These are phyloP conservation scores for Peterozyma xylosa DNA, from an alignment of 805 yeast genomes.

Conservation along the genomic window DNA sequence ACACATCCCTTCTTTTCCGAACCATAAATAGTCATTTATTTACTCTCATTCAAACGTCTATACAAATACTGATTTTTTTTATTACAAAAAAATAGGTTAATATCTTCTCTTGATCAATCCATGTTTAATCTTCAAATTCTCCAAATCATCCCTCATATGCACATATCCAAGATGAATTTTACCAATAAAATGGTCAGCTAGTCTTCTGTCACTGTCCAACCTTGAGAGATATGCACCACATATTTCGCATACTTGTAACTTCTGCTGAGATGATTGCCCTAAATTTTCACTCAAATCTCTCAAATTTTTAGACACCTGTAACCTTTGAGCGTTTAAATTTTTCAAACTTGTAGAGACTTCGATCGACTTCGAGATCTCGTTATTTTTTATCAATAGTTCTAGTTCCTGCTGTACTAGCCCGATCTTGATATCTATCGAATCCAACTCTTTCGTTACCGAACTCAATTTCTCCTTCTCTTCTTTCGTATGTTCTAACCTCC, in stretches of 20 bases:
- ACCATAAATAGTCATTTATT: no score
- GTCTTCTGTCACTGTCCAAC: slow-evolving; percentile 77
- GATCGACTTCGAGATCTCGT: slow-evolving; percentile 44
- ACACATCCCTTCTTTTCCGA: no score
- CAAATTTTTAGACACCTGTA: slow-evolving; percentile 45
- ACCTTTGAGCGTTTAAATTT: slow-evolving; percentile 39
- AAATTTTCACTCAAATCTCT: slow-evolving; percentile 58
- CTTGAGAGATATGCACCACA: slow-evolving; percentile 88
- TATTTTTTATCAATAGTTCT: slow-evolving; percentile 37
- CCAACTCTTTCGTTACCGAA: slow-evolving; percentile 39
- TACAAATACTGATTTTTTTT: not conserved
- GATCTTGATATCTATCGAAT: slow-evolving; percentile 52
- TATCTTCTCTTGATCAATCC: not conserved
- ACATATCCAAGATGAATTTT: slow-evolving; percentile 81
- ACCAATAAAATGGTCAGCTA: slow-evolving; percentile 87
- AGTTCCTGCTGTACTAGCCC: slow-evolving; percentile 65
- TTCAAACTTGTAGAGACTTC: slow-evolving; percentile 40
- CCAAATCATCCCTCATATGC: slow-evolving; percentile 55
- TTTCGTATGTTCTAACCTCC: slow-evolving; percentile 65
- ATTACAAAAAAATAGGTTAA: not conserved
- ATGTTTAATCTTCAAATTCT: slow-evolving; percentile 24
- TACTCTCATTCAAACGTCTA: not conserved
- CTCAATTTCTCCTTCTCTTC: slow-evolving; percentile 35
- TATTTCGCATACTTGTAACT: slow-evolving; percentile 79
- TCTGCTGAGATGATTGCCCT: slow-evolving; percentile 84